Evolutionary conservation across 768 basidiomycete species (phyloP).

Genomic region (Leccinum ochraceum): DNA sequence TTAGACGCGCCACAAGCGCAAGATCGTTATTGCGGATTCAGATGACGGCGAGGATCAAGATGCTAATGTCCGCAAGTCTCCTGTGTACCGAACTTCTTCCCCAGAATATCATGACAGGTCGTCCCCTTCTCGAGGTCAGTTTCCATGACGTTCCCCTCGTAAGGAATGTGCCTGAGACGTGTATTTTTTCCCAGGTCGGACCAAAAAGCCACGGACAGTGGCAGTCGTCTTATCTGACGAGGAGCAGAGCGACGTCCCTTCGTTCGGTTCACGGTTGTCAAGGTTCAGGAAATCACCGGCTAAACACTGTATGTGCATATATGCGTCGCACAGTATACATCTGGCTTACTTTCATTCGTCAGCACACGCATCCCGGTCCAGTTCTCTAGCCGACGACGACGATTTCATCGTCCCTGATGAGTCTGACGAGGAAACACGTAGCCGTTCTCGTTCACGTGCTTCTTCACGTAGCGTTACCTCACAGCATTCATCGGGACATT

Average conservation of each 20-base stretch:
- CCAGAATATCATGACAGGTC: conserved; percentile 27
- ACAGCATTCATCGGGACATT: conserved; percentile 34
- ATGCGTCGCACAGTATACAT: background rate
- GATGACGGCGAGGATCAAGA: conserved; percentile 54
- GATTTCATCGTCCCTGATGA: conserved; percentile 73
- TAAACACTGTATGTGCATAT: conserved; percentile 47
- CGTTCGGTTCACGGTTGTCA: conserved; percentile 61
- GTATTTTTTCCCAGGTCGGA: conserved; percentile 37
- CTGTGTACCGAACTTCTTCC: conserved; percentile 30
- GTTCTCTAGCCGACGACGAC: conserved; percentile 58
- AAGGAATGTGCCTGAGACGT: conserved; percentile 4
- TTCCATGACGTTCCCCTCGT: background rate
- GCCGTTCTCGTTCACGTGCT: conserved; percentile 51
- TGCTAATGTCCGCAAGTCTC: conserved; percentile 4
- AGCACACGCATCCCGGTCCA: conserved; percentile 43
- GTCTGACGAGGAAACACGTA: conserved; percentile 54
- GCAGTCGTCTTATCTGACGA: conserved; percentile 50
- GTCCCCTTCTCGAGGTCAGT: conserved; percentile 30
- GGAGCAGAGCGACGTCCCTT: conserved; percentile 40
- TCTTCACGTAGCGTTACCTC: conserved; percentile 44
- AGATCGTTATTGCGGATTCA: conserved; percentile 66
- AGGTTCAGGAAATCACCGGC: conserved; percentile 65
- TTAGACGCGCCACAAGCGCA: conserved; percentile 59
- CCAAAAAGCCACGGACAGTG: conserved; percentile 62
- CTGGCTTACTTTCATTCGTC: conserved; percentile 10